Conservation (phyloP, 108 stramenopile species). For the Stephanodiscus triporus region DNA sequence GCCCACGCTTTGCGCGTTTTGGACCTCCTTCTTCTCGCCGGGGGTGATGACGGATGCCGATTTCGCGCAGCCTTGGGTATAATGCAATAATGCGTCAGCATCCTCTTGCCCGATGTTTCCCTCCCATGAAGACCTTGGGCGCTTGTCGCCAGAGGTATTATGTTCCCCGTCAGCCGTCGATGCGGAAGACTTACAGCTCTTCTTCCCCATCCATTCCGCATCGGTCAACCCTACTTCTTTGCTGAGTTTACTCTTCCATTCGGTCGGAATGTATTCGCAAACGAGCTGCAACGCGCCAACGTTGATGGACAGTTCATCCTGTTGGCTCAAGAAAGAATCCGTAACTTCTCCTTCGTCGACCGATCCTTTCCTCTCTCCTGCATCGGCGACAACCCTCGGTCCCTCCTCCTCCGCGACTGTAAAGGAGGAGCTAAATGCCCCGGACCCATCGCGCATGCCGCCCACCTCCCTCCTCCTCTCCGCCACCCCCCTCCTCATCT, state of each 20-base stretch:
- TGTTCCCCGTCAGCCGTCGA: neutral
- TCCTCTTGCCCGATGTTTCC: constrained; percentile 51
- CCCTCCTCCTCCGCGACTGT: constrained; percentile 35
- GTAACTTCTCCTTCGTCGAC: neutral
- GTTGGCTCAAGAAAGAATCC: constrained; percentile 1
- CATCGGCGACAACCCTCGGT: constrained; percentile 7
- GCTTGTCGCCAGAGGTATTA: constrained; percentile 16
- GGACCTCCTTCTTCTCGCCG: constrained; percentile 27
- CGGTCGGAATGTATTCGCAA: constrained; percentile 59
- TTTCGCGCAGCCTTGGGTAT: constrained; percentile 30
- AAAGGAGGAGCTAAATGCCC: constrained; percentile 51
- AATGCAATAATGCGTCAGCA: constrained; percentile 44
- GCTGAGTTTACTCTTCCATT: constrained; percentile 55
- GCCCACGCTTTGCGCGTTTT: constrained; percentile 51
- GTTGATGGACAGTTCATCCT: constrained; percentile 31
- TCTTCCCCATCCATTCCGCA: constrained; percentile 43
- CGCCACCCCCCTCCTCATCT: constrained; percentile 12
- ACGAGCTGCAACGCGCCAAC: constrained; percentile 55
- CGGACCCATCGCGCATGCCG: constrained; percentile 16
- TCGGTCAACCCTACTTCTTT: constrained; percentile 35
- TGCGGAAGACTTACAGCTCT: constrained; percentile 3
- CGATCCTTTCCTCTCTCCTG: neutral
- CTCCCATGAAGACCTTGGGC: constrained; percentile 41
- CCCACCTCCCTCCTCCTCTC: constrained; percentile 4
- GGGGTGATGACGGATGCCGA: constrained; percentile 21